Evolutionary conservation across 2,329 filamentous ascomycete genomes (phyloP), one percentile per base, ranked within the genome.

Genomic region (Ceratocystis lukuohia): DNA sequence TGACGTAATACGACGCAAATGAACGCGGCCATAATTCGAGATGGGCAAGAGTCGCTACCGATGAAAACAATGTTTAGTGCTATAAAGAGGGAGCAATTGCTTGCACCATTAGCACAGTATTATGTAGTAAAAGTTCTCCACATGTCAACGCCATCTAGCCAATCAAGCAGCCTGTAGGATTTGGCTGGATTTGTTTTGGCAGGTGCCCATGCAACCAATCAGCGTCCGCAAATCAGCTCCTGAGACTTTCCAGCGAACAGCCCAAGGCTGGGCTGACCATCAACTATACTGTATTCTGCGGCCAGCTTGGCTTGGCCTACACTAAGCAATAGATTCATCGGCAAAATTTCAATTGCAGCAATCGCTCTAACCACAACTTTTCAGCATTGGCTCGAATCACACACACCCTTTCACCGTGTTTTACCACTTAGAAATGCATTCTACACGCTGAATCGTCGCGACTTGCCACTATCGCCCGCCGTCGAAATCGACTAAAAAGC

Each of bases 131-230:
- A 25, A 33, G 15, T 33, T 33, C 25, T 30, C 25, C 53, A 59
- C n/a, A 33, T 37, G 15, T 37, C 28, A 25, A 37, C 37, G 10
- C 10, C 37, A 41, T 41, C 37, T 41, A 41, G 37, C 53, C 53
- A 59, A 59, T 59, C 53, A 59, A 30, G 25, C 15, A 5, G 25
- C 28, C 22, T 12, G 15, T 17, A 59, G 53, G 53, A 20, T 30
- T 56, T 48, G 45, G 28, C 12, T 62, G 1, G 17, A 15, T 41
- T 67, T 65, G 46, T 65, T 56, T 65, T 62, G 53, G 62, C 59
- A 63, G 53, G 50, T 41, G 25, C 61, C n/a, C 22, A 28, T 65
- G 17, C 65, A 61, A 37, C 67, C 67, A 68, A 68, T 68, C 61
- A 68, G 25, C 33, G 64, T 37, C 50, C 63, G 61, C 48, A 45